Evolutionary conservation across 148 eudicot genomes (phyloP).

Genomic region (Fagopyrum tataricum): DNA sequence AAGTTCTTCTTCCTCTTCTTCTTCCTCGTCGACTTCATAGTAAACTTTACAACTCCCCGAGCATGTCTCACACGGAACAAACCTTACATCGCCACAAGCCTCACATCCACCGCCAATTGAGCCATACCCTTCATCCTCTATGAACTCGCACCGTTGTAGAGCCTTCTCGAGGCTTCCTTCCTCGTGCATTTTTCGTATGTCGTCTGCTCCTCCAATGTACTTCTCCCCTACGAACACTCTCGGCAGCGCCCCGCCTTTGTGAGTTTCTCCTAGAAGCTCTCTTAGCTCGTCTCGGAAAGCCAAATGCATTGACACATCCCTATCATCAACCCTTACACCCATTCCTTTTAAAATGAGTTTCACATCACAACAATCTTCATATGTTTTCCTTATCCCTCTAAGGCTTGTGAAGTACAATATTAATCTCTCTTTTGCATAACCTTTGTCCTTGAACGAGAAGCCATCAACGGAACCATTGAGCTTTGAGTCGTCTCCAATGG

Average conservation of each 20-base stretch:
- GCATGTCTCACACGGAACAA: conserved; percentile 72
- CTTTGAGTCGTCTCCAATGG: too few species aligned
- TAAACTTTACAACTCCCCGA: conserved; percentile 65
- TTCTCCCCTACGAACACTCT: conserved; percentile 70
- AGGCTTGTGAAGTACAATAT: conserved; percentile 72
- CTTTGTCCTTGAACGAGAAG: not conserved
- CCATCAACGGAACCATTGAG: too few species aligned
- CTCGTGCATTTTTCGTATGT: conserved; percentile 62
- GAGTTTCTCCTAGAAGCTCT: conserved; percentile 33
- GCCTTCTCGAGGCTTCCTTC: conserved; percentile 59
- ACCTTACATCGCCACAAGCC: conserved; percentile 72
- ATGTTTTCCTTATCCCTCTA: conserved; percentile 89
- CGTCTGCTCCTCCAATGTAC: conserved; percentile 71
- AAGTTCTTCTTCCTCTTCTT: conserved; percentile 24
- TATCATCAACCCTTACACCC: conserved; percentile 43
- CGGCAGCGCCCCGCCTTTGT: conserved; percentile 56
- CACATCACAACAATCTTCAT: conserved; percentile 76
- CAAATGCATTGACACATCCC: conserved; percentile 86
- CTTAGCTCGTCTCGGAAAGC: conserved; percentile 77
- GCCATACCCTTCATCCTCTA: not conserved
- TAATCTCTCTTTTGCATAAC: not conserved
- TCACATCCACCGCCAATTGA: conserved; percentile 27
- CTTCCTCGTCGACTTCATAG: conserved; percentile 32
- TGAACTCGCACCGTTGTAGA: conserved; percentile 37
- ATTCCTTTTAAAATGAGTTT: conserved; percentile 49